phyloP scores from a whole-genome alignment of 2,329 filamentous ascomycete species.

The Alternaria solani region DNA sequence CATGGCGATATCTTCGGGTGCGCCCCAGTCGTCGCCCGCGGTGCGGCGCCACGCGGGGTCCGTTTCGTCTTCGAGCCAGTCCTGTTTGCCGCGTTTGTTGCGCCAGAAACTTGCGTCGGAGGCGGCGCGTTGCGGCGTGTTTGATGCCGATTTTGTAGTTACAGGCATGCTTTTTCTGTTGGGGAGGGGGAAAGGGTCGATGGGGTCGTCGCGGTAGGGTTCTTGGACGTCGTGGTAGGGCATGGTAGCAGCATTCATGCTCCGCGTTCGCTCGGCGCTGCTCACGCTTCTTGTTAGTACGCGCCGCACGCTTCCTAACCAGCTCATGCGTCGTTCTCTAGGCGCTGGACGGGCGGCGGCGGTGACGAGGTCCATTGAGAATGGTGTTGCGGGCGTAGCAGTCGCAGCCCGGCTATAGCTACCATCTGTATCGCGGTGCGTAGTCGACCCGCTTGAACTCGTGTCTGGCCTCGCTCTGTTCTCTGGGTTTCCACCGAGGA shows the following conservation, averaged over 20 bases:
- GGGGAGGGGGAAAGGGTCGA: neutral
- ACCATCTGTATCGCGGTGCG: conserved; percentile 33
- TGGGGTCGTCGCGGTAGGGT: conserved; percentile 41
- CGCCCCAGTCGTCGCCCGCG: conserved; percentile 49
- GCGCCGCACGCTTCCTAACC: conserved; percentile 49
- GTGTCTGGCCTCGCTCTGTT: conserved; percentile 39
- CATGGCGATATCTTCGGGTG: conserved; percentile 42
- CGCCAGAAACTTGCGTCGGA: conserved; percentile 56
- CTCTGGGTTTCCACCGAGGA: conserved; percentile 57
- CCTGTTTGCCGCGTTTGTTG: conserved; percentile 53
- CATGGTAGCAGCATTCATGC: conserved; percentile 34
- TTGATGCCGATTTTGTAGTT: conserved; percentile 20
- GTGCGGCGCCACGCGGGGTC: conserved; percentile 42
- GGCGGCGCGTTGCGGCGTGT: conserved; percentile 52
- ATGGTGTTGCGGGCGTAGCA: conserved; percentile 38
- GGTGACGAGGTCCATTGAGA: conserved; percentile 24
- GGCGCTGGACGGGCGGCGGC: conserved; percentile 16
- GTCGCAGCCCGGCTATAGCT: conserved; percentile 35
- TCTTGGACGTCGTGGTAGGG: conserved; percentile 28
- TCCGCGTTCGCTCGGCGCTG: conserved; percentile 38
- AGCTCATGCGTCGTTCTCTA: conserved; percentile 45
- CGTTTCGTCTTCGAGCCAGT: conserved; percentile 51
- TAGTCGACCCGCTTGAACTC: conserved; percentile 38
- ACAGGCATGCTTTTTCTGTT: conserved; percentile 32
- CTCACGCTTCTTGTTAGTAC: conserved; percentile 44